These are phyloP conservation scores for Diaporthe sp. DNA, from an alignment of 2,329 filamentous ascomycete species.

Conservation along the genomic window DNA sequence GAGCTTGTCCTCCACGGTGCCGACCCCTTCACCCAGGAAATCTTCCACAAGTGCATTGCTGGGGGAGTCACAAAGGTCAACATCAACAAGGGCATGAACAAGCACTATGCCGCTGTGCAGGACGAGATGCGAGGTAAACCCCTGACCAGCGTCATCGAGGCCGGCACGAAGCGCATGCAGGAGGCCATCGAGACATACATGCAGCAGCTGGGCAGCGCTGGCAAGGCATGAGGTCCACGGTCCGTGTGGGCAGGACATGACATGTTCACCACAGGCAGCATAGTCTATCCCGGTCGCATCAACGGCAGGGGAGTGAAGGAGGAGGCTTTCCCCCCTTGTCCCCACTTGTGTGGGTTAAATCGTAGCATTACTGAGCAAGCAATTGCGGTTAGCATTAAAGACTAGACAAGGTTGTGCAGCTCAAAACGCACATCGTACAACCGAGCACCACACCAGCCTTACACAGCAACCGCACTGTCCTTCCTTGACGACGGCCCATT, in stretches of 20 bases:
- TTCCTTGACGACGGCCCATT: conserved; percentile 27
- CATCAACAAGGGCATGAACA: conserved; percentile 67
- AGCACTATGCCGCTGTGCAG: conserved; percentile 60
- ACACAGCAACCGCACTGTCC: conserved; percentile 2
- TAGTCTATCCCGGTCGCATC: not conserved
- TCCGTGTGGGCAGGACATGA: conserved; percentile 17
- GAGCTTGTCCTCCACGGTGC: conserved; percentile 63
- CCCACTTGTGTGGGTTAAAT: not conserved
- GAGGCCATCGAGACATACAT: conserved; percentile 63
- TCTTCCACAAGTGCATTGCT: conserved; percentile 60
- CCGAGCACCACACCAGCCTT: not conserved
- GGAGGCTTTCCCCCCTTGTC: not conserved
- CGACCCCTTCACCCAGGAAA: conserved; percentile 61
- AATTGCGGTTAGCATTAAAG: not conserved
- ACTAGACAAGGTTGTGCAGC: not conserved
- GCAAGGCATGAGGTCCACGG: conserved; percentile 53
- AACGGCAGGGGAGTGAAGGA: not conserved
- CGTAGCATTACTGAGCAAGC: not conserved
- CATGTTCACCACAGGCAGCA: not conserved
- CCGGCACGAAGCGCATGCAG: conserved; percentile 62
- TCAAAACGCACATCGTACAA: not conserved
- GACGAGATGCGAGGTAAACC: conserved; percentile 61
- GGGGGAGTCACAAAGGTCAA: conserved; percentile 64
- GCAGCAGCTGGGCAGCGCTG: conserved; percentile 60
- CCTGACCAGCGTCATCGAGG: conserved; percentile 62